phyloP scores from a whole-genome alignment of 257 asterid species.

The Gardenia jasminoides region DNA sequence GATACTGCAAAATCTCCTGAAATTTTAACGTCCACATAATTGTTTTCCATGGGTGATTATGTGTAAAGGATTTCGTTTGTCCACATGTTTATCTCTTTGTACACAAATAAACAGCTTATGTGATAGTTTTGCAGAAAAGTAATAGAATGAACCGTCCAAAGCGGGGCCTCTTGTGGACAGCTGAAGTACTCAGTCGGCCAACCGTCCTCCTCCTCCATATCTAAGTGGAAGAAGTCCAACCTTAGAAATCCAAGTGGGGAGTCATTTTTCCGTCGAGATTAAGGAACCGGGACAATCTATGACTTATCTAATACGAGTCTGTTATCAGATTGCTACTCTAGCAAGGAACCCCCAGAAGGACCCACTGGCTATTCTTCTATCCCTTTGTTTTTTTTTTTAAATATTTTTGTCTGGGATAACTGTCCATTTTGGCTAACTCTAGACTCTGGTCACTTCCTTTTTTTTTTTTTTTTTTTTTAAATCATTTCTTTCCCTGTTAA shows the following conservation, averaged over 20 bases:
- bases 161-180: slow-evolving; percentile 6
- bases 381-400: no score
- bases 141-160: neutral
- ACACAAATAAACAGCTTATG: neutral
- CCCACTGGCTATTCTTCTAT: neutral
- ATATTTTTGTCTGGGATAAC: no score
- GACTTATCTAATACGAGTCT: slow-evolving; percentile 3
- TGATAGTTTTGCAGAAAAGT: neutral
- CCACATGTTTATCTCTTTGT: no score
- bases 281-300: slow-evolving; percentile 15
- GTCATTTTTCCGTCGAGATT: slow-evolving; percentile 17
- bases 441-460: neutral
- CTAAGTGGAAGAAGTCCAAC: neutral
- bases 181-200: neutral
- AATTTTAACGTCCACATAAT: no score
- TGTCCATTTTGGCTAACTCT: neutral
- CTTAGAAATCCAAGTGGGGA: neutral
- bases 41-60: no score
- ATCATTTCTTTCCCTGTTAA: neutral
- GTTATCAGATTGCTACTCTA: slow-evolving; percentile 3
- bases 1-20: no score
- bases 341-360: slow-evolving; percentile 4
- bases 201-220: neutral
- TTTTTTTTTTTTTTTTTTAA: neutral
- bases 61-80: no score